Evolutionary conservation across 164 flowering plant genomes (phyloP).

Genomic region (Echeveria elegans): DNA sequence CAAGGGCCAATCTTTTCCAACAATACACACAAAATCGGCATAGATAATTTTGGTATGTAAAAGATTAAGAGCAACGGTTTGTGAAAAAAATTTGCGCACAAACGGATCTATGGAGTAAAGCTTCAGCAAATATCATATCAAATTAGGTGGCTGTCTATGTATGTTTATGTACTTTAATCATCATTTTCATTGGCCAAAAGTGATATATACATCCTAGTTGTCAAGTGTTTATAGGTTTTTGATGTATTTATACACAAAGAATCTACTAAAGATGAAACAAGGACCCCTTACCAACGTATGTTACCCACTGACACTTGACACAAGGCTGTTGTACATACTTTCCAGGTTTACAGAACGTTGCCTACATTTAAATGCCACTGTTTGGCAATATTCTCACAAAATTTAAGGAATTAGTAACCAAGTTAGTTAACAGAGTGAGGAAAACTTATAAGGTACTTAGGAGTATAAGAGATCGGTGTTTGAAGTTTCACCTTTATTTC

Average conservation of each 20-base stretch:
- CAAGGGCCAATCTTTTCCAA: not conserved
- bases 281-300: not conserved
- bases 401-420: too few species aligned
- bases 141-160: not conserved
- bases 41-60: too few species aligned
- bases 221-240: not conserved
- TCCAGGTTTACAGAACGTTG: too few species aligned
- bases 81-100: not conserved
- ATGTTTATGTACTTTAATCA: not conserved
- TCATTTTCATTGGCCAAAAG: not conserved
- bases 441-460: too few species aligned
- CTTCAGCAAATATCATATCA: conserved; percentile 3
- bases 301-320: too few species aligned
- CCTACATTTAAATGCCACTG: too few species aligned
- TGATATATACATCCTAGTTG: not conserved
- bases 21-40: not conserved
- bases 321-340: not conserved
- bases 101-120: conserved; percentile 4
- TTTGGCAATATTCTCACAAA: too few species aligned
- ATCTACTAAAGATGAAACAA: not conserved
- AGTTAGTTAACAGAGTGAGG: too few species aligned
- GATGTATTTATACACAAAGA: conserved; percentile 4
- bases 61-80: not conserved
- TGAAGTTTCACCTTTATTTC: too few species aligned
- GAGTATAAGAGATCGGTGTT: too few species aligned